Base-by-base conservation (phyloP, 2,329 filamentous ascomycete species). In the Cryphonectria japonica region DNA sequence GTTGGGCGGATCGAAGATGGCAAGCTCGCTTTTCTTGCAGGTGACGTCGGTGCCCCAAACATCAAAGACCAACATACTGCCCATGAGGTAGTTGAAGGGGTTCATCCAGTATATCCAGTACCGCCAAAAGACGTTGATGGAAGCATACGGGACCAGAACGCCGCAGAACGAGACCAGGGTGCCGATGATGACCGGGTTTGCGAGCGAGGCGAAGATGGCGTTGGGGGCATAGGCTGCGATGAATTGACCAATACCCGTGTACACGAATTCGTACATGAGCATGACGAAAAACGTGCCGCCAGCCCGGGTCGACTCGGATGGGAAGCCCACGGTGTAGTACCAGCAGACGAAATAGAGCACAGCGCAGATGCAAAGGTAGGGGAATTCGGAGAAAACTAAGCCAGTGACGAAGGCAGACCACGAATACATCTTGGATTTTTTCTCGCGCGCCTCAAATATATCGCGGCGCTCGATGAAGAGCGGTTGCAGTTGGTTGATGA, bases 81-180 rank as follows among this genome's bases (percentile, higher is more conserved):
- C 85, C 79, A 90, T 87, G 7, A 90, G 80, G 71, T 90, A 90
- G 79, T 86, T 89, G 81, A 89, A 90, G 0, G 88, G 88, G 75
- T 90, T 86, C n/a, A 89, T 75, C 66, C 82, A 89, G 79, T 89
- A 90, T 1, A 91, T 85, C 89, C 89, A 92, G 74, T 86, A 86
- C 32, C 83, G 82, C 92, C 92, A 94, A 79, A 94, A 94, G 0
- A 79, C 75, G 13, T 88, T 86, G 32, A 94, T 84, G 34, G 85
- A 84, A 0, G 76, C 75, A 73, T 91, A 93, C 0, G 91, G 91
- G 0, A 94, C 92, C 3, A 93, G 83, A 1, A 94, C 91, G 73
- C 92, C 92, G 75, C 91, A 94, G 82, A 95, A 94, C 0, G 86
- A 87, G 9, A 93, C 85, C 2, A 94, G 82, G 52, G 88, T 78